Evolutionary conservation across 176 grass and related monocot genomes (phyloP).

Genomic region (Thinopyrum elongatum): DNA sequence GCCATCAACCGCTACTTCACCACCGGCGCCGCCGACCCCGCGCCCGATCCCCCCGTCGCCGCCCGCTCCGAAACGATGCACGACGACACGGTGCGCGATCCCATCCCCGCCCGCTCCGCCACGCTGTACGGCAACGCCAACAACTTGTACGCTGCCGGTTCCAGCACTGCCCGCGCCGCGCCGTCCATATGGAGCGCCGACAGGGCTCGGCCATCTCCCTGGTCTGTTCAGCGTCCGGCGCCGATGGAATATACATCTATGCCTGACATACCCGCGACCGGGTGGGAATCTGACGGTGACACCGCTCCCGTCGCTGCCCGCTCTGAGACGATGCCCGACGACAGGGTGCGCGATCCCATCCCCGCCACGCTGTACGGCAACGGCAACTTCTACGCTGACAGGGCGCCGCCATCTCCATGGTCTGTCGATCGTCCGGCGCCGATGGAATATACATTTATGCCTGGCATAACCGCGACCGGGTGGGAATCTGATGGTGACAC

Average conservation of each 20-base stretch:
- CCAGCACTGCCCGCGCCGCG: background rate
- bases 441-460: background rate
- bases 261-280: background rate
- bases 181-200: background rate
- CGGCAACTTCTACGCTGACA: slow-evolving; percentile 21
- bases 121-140: slow-evolving; percentile 25
- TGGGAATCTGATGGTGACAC: background rate
- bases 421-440: background rate
- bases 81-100: background rate
- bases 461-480: background rate
- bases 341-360: slow-evolving; percentile 23
- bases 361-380: slow-evolving; percentile 31
- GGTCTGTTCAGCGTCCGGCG: background rate
- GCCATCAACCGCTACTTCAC: slow-evolving; percentile 43
- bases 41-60: background rate
- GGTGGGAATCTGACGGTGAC: background rate
- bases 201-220: background rate
- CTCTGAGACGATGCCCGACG: background rate
- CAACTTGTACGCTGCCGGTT: slow-evolving; percentile 16
- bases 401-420: background rate
- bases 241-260: background rate
- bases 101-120: slow-evolving; percentile 32
- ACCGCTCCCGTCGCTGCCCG: background rate
- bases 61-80: background rate
- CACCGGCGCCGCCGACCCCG: background rate